Base-by-base conservation (phyloP, 2,329 filamentous ascomycete genomes). In the Colletotrichum orbiculare region DNA sequence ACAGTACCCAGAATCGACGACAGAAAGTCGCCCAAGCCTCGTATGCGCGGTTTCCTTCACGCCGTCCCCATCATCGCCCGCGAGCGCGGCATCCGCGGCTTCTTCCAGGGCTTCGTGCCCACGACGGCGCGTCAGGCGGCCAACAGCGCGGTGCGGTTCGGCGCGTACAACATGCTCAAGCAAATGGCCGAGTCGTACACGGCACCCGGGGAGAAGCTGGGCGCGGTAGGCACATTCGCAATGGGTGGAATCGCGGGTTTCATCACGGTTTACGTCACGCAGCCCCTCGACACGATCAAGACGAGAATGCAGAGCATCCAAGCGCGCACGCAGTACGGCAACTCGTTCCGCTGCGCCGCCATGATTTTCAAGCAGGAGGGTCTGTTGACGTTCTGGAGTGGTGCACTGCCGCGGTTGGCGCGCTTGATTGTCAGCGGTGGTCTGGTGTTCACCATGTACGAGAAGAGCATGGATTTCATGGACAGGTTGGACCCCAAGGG, bases 361-460 rank as follows among this genome's bases (percentile, higher is more conserved):
- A 85, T 90, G 73, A 97, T 99, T 69, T 91, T 96, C 77, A 92
- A 89, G 78, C 89, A 97, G 57, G 96, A 99, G 79, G 95, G 96
- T 2, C 60, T 98, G 11, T 76, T 95, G 45, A 97, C 94, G 1
- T 92, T 98, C 69, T 99, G 96, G 96, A 95, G 92, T 70, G 96
- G 96, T 34, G 95, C 96, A 25, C 74, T 98, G 70, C 96, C 96
- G 1, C 85, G 96, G 58, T 78, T 99, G 72, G 95, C 89, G 33
- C 85, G 96, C 62, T 77, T 99, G 71, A 91, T 97, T 46, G 78
- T 98, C 78, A 97, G 94, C 73, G 96, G 96, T 60, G 96, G 96
- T 15, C 97, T 99, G 73, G 96, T 99, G 45, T 99, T 99, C 75
- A 96, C 96, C 25, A 96, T 98, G 90, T 96, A 97, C 76, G 95